Conservation (phyloP, 2,329 filamentous ascomycete species). For the Alternaria angustiovoidea region DNA sequence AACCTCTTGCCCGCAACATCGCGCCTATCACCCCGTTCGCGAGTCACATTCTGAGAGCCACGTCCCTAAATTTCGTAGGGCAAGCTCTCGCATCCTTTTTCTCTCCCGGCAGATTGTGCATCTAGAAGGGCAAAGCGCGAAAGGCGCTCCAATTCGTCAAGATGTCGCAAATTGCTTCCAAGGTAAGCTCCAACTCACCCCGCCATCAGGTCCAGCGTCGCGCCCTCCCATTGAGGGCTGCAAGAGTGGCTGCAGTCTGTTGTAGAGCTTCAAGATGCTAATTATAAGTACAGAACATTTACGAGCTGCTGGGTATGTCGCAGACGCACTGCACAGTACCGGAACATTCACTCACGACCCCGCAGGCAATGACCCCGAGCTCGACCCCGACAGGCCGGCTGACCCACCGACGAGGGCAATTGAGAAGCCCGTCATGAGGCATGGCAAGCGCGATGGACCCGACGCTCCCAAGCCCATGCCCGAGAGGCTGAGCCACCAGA, state of each 20-base stretch:
- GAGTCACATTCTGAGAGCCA: slow-evolving; percentile 47
- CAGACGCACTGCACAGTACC: slow-evolving; percentile 12
- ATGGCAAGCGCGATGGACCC: slow-evolving; percentile 85
- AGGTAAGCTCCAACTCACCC: slow-evolving; percentile 46
- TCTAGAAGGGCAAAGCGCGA: slow-evolving; percentile 55
- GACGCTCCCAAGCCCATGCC: slow-evolving; percentile 66
- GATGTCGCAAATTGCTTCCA: slow-evolving; percentile 55
- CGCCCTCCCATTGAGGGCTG: slow-evolving; percentile 21
- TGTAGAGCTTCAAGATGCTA: slow-evolving; percentile 39
- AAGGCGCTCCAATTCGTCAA: slow-evolving; percentile 55
- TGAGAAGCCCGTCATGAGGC: slow-evolving; percentile 80
- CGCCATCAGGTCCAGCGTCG: slow-evolving; percentile 12
- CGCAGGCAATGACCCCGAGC: slow-evolving; percentile 73
- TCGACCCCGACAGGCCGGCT: slow-evolving; percentile 76
- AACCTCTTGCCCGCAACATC: slow-evolving; percentile 38
- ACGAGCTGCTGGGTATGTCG: slow-evolving; percentile 91
- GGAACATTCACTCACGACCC: slow-evolving; percentile 34
- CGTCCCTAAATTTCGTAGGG: slow-evolving; percentile 49
- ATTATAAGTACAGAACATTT: slow-evolving; percentile 77
- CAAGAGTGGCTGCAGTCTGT: not conserved
- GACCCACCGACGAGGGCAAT: slow-evolving; percentile 85
- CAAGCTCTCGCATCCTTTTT: slow-evolving; percentile 48
- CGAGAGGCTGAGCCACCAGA: slow-evolving; percentile 44
- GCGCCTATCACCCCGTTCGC: slow-evolving; percentile 41
- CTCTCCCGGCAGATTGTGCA: slow-evolving; percentile 51